These are phyloP conservation scores for Catunica adiposa DNA, from an alignment of 2,329 filamentous ascomycete genomes.

Conservation along the genomic window DNA sequence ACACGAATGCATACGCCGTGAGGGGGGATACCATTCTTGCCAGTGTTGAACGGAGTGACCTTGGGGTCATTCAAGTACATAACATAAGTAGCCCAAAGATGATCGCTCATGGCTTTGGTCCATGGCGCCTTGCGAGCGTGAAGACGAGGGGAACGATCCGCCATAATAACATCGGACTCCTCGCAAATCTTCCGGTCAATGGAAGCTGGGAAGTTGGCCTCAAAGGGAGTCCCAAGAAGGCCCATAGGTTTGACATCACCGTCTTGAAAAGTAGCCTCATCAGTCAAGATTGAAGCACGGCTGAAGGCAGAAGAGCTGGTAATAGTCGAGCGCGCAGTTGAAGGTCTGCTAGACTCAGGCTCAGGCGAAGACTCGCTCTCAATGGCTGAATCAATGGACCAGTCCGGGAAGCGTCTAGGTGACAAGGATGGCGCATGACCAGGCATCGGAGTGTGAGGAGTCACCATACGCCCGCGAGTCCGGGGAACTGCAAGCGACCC, in stretches of 20 bases:
- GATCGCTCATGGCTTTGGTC: slow-evolving; percentile 48
- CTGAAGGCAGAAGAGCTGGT: slow-evolving; percentile 42
- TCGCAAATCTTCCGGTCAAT: not conserved
- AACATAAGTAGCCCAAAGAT: slow-evolving; percentile 49
- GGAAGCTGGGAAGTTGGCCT: not conserved
- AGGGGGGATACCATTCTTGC: slow-evolving; percentile 47
- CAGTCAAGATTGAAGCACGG: slow-evolving; percentile 37
- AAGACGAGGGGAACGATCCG: slow-evolving; percentile 9
- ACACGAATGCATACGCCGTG: slow-evolving; percentile 48
- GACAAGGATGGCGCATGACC: slow-evolving; percentile 28
- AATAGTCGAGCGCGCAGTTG: slow-evolving; percentile 41
- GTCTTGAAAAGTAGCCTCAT: slow-evolving; percentile 37
- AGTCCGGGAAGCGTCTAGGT: slow-evolving; percentile 37
- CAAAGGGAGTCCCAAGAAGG: not conserved
- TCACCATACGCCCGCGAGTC: slow-evolving; percentile 6
- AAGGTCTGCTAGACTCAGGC: slow-evolving; percentile 42
- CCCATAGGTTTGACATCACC: slow-evolving; percentile 23
- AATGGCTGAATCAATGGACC: slow-evolving; percentile 39
- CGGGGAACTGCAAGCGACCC: slow-evolving; percentile 26
- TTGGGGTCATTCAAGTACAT: slow-evolving; percentile 50
- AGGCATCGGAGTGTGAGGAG: slow-evolving; percentile 42
- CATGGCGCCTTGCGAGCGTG: slow-evolving; percentile 38
- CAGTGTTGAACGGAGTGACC: slow-evolving; percentile 47
- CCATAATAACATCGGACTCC: slow-evolving; percentile 10
- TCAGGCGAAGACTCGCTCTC: slow-evolving; percentile 43